Conservation (phyloP, 257 asterid genomes). For the Penstemon eatonii region DNA sequence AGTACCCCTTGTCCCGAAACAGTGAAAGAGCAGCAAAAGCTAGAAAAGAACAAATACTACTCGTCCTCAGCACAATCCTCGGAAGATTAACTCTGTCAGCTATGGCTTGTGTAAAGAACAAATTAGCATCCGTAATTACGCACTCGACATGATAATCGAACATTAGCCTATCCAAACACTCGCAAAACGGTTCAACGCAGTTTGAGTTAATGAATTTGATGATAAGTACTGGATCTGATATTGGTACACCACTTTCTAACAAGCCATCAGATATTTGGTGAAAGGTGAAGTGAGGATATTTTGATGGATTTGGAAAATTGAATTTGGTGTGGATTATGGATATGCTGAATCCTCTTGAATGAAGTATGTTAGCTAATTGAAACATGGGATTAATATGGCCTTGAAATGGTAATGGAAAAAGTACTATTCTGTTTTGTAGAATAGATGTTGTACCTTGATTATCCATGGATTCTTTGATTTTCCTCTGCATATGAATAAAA, state of each 20-base stretch:
- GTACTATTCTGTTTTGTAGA: no score
- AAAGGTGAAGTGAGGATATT: no score
- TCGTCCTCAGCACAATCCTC: conserved; percentile 38
- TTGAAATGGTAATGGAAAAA: no score
- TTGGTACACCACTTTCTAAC: conserved; percentile 3
- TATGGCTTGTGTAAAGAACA: conserved; percentile 34
- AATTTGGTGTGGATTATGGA: no score
- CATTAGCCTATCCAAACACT: no score
- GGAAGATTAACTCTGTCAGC: conserved; percentile 43
- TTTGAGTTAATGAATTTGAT: conserved; percentile 24
- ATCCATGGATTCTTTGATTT: no score
- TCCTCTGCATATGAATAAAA: no score
- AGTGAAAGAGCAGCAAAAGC: conserved; percentile 28
- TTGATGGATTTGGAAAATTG: no score
- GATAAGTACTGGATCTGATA: not conserved
- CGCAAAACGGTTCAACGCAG: not conserved
- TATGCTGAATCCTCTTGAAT: no score
- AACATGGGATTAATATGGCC: no score
- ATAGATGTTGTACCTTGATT: no score
- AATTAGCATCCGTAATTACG: conserved; percentile 30
- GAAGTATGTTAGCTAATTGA: no score
- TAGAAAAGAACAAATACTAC: conserved; percentile 27
- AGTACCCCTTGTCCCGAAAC: conserved; percentile 28
- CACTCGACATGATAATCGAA: conserved; percentile 11
- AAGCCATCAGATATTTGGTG: conserved; percentile 21